Conservation (phyloP, 345 rosid species). For the Dipteronia sinensis region DNA sequence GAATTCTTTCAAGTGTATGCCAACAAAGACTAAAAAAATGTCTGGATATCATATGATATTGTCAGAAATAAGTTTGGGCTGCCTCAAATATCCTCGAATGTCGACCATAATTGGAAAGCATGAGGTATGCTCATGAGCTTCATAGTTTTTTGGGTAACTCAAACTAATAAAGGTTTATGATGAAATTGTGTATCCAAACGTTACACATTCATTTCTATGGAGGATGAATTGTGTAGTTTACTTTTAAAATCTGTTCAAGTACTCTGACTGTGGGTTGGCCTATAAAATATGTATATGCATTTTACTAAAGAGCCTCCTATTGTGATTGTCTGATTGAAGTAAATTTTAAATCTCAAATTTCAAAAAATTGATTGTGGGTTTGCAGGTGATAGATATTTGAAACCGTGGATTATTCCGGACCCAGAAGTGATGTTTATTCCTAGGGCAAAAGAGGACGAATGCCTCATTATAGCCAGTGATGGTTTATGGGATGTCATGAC, state of each 20-base stretch:
- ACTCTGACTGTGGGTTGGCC: neutral
- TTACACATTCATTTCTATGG: neutral
- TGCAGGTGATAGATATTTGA: constrained; percentile 92
- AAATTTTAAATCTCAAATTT: neutral
- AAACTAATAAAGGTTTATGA: neutral
- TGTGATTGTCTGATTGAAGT: neutral
- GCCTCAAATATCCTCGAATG: neutral
- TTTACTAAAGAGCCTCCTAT: neutral
- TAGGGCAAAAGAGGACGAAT: constrained; percentile 86
- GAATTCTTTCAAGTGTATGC: neutral
- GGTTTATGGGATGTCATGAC: constrained; percentile 97
- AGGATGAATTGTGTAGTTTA: neutral
- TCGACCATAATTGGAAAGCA: neutral
- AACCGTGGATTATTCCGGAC: constrained; percentile 95
- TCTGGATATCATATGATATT: neutral
- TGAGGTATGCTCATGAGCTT: neutral
- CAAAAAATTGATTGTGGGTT: neutral
- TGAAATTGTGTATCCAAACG: neutral
- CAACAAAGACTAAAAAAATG: constrained; percentile 1
- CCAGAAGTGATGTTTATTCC: constrained; percentile 88
- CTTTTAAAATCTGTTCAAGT: neutral
- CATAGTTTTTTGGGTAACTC: neutral
- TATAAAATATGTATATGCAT: neutral
- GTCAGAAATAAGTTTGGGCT: neutral
- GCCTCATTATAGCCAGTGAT: constrained; percentile 87